Conservation (phyloP, 495 filamentous ascomycete species). For the Talaromyces liani region DNA sequence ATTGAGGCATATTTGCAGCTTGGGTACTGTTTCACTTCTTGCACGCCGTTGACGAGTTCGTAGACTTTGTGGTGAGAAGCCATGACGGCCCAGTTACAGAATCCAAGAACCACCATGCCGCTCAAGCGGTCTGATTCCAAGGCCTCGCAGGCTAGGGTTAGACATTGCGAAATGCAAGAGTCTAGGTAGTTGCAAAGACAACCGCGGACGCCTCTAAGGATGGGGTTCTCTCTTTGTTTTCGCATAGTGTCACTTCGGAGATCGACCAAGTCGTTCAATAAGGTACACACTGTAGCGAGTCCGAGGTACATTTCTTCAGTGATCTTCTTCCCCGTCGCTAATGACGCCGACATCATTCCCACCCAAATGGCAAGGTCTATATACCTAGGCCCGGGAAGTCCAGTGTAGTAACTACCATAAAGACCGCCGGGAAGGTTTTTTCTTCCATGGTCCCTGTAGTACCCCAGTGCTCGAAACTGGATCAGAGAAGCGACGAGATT, state of each 20-base stretch:
- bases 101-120: slow-evolving; percentile 13
- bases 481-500: background rate
- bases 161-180: background rate
- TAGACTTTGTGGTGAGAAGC: slow-evolving; percentile 19
- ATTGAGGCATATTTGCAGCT: background rate
- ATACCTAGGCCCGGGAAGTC: background rate
- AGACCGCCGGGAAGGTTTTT: background rate
- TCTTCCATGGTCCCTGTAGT: background rate
- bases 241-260: background rate
- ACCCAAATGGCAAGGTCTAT: background rate
- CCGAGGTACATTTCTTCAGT: background rate
- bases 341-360: background rate
- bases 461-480: background rate
- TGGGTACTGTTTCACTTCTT: background rate
- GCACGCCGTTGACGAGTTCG: slow-evolving; percentile 11
- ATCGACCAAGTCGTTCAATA: background rate
- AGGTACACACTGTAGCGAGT: background rate
- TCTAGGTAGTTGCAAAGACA: background rate
- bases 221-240: background rate
- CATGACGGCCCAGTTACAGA: slow-evolving; percentile 20
- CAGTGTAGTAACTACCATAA: background rate
- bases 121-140: background rate
- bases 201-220: background rate
- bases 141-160: background rate
- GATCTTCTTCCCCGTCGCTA: background rate